These are phyloP conservation scores for Stentor roeselii DNA, from an alignment of 73 alveolate species.

Conservation along the genomic window DNA sequence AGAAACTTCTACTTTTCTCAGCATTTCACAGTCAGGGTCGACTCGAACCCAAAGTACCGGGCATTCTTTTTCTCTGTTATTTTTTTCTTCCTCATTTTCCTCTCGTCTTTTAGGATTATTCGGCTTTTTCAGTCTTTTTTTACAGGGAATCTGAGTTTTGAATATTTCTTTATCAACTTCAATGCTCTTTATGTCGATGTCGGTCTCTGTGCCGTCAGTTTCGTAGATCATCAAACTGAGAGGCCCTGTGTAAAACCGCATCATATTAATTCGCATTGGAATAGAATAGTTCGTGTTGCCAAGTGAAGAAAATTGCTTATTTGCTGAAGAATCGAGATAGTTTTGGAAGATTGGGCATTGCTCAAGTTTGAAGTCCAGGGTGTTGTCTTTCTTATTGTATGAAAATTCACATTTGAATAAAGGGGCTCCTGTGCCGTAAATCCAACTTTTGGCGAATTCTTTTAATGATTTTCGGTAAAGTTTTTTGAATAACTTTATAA, in stretches of 20 bases:
- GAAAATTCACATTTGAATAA: constrained; percentile 32
- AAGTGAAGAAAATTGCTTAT: neutral
- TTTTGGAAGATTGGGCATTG: constrained; percentile 27
- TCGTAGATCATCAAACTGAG: constrained; percentile 45
- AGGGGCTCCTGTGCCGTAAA: constrained; percentile 47
- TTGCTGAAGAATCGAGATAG: constrained; percentile 22
- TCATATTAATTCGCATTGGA: constrained; percentile 32
- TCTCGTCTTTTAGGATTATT: constrained; percentile 49
- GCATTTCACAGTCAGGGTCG: constrained; percentile 58
- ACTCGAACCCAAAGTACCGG: constrained; percentile 66
- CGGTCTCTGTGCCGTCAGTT: constrained; percentile 62
- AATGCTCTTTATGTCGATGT: constrained; percentile 37
- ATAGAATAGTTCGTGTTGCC: constrained; percentile 28
- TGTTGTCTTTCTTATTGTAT: constrained; percentile 47
- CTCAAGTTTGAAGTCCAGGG: constrained; percentile 35
- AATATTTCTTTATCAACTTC: constrained; percentile 32
- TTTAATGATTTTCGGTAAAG: constrained; percentile 41
- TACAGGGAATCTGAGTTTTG: constrained; percentile 40
- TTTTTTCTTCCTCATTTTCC: constrained; percentile 15
- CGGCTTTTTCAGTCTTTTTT: constrained; percentile 49
- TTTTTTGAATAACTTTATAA: constrained; percentile 33
- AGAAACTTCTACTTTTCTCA: constrained; percentile 49
- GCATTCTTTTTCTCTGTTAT: constrained; percentile 35
- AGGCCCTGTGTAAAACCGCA: constrained; percentile 44
- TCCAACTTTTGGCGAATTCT: constrained; percentile 45